Evolutionary conservation across 306 rosid genomes (phyloP).

Genomic region (Ochetophila trinervis): DNA sequence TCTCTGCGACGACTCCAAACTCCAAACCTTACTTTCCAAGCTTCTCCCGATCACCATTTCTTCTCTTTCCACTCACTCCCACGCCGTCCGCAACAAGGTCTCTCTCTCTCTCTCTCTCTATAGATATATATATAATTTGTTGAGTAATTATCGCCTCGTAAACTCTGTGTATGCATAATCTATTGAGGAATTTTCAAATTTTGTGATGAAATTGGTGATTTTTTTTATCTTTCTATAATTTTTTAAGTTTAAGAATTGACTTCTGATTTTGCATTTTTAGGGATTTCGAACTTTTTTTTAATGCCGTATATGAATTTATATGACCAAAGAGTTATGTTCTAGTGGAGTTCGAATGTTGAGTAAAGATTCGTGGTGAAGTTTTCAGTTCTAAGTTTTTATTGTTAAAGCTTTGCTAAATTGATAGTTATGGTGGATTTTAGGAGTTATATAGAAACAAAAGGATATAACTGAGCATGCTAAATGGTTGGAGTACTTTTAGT

Average conservation of each 20-base stretch:
- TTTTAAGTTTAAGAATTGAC: background rate
- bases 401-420: background rate
- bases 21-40: slow-evolving; percentile 69
- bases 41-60: slow-evolving; percentile 80
- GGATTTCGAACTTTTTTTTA: background rate
- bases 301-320: background rate
- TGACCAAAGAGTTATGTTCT: too few species aligned
- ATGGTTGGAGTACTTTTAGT: background rate
- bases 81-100: slow-evolving; percentile 80
- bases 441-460: background rate
- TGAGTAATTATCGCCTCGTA: background rate
- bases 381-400: too few species aligned
- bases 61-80: slow-evolving; percentile 65
- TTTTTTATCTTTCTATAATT: background rate
- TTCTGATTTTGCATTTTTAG: background rate
- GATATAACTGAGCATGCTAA: background rate
- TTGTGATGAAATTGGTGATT: background rate
- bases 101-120: background rate
- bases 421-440: background rate
- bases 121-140: background rate
- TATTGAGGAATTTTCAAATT: background rate
- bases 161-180: background rate
- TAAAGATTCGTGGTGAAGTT: background rate
- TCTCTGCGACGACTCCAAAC: slow-evolving; percentile 87
- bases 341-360: background rate